Evolutionary conservation across 2,329 filamentous ascomycete species (phyloP), one percentile per base, ranked within the genome.

Genomic region (Rugonectria rugulosa): DNA sequence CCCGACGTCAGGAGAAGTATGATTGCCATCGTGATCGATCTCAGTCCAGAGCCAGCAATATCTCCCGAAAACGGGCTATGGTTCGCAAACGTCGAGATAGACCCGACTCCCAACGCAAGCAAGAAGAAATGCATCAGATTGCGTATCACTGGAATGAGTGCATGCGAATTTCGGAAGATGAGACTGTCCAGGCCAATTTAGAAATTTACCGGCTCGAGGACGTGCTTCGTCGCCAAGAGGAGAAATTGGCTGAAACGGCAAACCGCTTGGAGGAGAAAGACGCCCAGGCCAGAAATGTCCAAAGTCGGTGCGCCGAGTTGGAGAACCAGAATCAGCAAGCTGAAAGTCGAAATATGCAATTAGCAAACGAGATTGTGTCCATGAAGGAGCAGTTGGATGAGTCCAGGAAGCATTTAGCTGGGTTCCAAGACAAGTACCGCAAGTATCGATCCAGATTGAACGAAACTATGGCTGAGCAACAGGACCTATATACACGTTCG

Each of bases 381-480:
- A 65, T 73, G 2, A 67, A 67, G 5, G 56, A 63, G 2, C 62
- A 69, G 8, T 32, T 75, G 2, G 44, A 57, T 11, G 50, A 63
- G 6, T 66, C 68, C 10, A 63, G 67, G n/a, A 45, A 64, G 15
- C 58, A 59, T 41, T 53, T 49, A 2, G 44, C 45, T 12, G 43
- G 40, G 5, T 32, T 71, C 9, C 56, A 75, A 42, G 72, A 73
- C 9, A 80, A 73, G 51, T 64, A 73, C 37, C 67, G 65, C 6
- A 61, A 61, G 1, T 76, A 72, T 54, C 74, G 68, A 48, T 60
- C 64, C 3, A 75, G 75, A 14, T 63, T 84, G n/a, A 80, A 81
- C 50, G 69, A 76, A 42, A 76, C 77, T 2, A 76, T 78, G 8
- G 56, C 62, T 2, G 80, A 83, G 53, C 80, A 83, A 23, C 78